phyloP scores from a whole-genome alignment of 1,284 basidiomycete genomes.

The Boletus austroedulis region DNA sequence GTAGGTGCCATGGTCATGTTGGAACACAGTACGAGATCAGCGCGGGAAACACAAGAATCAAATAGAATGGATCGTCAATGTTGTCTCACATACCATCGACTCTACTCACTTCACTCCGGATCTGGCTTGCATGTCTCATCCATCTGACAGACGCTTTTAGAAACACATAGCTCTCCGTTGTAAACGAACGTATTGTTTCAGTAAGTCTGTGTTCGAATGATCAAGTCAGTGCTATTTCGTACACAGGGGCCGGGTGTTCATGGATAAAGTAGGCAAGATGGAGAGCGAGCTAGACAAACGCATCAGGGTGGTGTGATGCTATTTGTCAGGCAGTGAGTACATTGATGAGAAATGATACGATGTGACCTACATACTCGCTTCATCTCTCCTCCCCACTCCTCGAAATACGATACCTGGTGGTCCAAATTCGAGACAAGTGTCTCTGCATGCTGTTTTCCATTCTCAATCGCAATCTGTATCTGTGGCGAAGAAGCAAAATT shows the following conservation, averaged over 20 bases:
- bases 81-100: neutral
- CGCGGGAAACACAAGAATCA: neutral
- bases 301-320: constrained; percentile 84
- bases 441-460: constrained; percentile 59
- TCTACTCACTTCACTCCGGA: constrained; percentile 16
- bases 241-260: constrained; percentile 82
- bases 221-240: constrained; percentile 94
- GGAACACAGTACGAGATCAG: neutral
- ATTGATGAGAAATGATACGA: neutral
- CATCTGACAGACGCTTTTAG: constrained; percentile 34
- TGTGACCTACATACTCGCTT: constrained; percentile 65
- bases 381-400: constrained; percentile 90
- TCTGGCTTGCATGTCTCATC: constrained; percentile 6
- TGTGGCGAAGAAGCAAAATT: constrained; percentile 75
- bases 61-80: neutral
- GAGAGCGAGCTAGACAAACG: constrained; percentile 89
- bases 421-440: constrained; percentile 79
- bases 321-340: constrained; percentile 1
- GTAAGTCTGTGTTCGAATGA: constrained; percentile 89
- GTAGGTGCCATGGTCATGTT: neutral
- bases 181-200: constrained; percentile 85
- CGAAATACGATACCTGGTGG: constrained; percentile 81
- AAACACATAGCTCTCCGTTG: constrained; percentile 74
- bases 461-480: constrained; percentile 56
- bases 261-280: constrained; percentile 92